Conservation (phyloP, 805 yeast species). For the Myxozyma neglecta region DNA sequence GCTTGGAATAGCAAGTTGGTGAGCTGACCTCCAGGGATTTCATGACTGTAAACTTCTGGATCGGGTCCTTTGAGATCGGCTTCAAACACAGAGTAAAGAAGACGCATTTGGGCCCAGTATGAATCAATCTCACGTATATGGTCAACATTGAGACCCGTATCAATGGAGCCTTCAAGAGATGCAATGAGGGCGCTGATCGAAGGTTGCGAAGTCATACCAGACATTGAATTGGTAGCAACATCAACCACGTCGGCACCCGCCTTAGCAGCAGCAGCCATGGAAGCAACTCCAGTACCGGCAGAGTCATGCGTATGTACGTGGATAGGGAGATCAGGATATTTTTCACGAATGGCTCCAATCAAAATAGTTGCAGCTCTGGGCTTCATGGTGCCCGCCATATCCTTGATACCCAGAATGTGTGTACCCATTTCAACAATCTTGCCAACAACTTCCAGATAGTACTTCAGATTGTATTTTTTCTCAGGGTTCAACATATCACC, state of each 20-base stretch:
- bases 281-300: conserved; percentile 98
- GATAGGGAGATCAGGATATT: conserved; percentile 90
- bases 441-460: conserved; percentile 79
- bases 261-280: conserved; percentile 88
- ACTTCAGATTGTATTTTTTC: conserved; percentile 91
- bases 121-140: conserved; percentile 81
- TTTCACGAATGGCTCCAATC: conserved; percentile 76
- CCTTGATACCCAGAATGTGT: conserved; percentile 95
- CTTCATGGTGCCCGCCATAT: conserved; percentile 99
- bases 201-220: conserved; percentile 98
- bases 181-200: conserved; percentile 93
- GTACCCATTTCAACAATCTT: conserved; percentile 91
- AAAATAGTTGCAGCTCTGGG: conserved; percentile 88
- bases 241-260: conserved; percentile 99
- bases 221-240: conserved; percentile 94
- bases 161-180: conserved; percentile 81
- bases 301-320: conserved; percentile 99
- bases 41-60: conserved; percentile 97
- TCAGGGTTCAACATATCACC: conserved; percentile 97
- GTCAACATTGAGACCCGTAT: conserved; percentile 66
- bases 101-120: conserved; percentile 99
- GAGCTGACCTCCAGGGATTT: conserved; percentile 99
- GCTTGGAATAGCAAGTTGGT: conserved; percentile 98
- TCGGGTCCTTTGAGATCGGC: conserved; percentile 99
- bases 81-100: conserved; percentile 93